Percentiles rank a stretch among this genome's conserved stretches.
phyloP scores from a whole-genome alignment of 345 rosid species.

The Trapa bicornis region DNA sequence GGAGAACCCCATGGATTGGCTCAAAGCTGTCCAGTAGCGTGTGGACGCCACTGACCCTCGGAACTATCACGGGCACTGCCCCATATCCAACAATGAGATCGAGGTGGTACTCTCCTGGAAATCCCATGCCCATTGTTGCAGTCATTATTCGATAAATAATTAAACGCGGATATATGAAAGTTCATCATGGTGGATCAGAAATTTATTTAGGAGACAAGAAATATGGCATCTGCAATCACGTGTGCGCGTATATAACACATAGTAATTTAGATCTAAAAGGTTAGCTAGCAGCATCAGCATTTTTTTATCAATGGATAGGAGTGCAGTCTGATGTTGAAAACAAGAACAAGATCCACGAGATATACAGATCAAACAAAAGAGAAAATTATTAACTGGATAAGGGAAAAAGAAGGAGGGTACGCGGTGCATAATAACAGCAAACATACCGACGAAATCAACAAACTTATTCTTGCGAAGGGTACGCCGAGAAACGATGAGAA shows the following conservation, averaged over 20 bases:
- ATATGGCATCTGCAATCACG: too few relatives aligned
- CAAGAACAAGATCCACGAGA: background rate
- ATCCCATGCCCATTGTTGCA: background rate
- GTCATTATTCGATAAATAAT: too few relatives aligned
- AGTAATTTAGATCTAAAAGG: too few relatives aligned
- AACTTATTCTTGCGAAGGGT: constrained; percentile 76
- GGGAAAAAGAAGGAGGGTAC: background rate
- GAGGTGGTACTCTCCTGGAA: constrained; percentile 84
- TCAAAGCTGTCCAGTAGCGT: constrained; percentile 65
- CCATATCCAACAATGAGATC: constrained; percentile 70
- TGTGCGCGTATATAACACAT: too few relatives aligned
- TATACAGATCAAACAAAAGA: background rate
- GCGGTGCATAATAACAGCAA: background rate
- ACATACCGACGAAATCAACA: constrained; percentile 75
- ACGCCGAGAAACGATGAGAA: constrained; percentile 76
- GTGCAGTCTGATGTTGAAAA: too few relatives aligned
- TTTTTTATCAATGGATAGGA: too few relatives aligned
- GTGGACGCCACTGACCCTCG: constrained; percentile 67
- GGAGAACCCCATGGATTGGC: constrained; percentile 90
- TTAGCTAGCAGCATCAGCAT: too few relatives aligned
- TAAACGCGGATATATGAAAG: too few relatives aligned
- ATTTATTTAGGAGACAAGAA: too few relatives aligned
- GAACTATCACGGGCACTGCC: constrained; percentile 78
- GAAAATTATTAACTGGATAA: too few relatives aligned
- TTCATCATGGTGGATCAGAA: background rate